Evolutionary conservation across 495 filamentous ascomycete genomes (phyloP).

Genomic region (Aspergillus nidulans): DNA sequence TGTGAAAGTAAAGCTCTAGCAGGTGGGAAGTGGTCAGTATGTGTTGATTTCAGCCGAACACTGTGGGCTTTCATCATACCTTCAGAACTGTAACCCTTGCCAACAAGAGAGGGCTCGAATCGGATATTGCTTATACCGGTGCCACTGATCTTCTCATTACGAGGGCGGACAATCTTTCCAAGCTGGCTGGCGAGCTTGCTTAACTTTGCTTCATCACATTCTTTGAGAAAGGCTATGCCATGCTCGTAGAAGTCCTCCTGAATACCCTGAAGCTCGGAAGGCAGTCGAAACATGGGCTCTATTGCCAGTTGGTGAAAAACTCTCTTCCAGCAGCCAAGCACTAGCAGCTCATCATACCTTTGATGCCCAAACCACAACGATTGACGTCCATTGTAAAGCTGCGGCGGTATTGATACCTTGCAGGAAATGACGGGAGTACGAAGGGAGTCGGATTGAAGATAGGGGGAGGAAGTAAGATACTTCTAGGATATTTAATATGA

Average conservation of each 20-base stretch:
- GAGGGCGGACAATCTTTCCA: conserved; percentile 7
- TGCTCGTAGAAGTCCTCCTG: conserved; percentile 3
- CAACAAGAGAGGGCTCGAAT: not conserved
- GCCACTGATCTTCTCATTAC: conserved; percentile 3
- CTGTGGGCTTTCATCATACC: not conserved
- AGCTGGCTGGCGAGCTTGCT: conserved; percentile 6
- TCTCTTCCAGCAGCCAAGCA: not conserved
- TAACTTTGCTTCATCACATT: conserved; percentile 6
- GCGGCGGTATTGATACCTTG: not conserved
- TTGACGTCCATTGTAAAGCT: not conserved
- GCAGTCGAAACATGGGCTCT: conserved; percentile 4
- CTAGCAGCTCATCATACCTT: not conserved
- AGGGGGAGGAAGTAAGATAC: not conserved
- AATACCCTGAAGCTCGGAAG: not conserved
- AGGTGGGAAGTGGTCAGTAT: not conserved
- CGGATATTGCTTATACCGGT: conserved; percentile 10
- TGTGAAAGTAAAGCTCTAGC: conserved; percentile 11
- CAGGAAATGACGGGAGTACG: not conserved
- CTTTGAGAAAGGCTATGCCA: conserved; percentile 10
- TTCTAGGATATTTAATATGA: not conserved
- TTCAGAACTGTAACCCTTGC: conserved; percentile 10
- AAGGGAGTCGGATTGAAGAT: not conserved
- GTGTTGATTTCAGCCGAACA: not conserved
- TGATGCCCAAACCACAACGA: conserved; percentile 5
- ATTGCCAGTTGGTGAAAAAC: not conserved